Conservation (phyloP, 2,329 filamentous ascomycete genomes). For the Pyrenophora seminiperda region DNA sequence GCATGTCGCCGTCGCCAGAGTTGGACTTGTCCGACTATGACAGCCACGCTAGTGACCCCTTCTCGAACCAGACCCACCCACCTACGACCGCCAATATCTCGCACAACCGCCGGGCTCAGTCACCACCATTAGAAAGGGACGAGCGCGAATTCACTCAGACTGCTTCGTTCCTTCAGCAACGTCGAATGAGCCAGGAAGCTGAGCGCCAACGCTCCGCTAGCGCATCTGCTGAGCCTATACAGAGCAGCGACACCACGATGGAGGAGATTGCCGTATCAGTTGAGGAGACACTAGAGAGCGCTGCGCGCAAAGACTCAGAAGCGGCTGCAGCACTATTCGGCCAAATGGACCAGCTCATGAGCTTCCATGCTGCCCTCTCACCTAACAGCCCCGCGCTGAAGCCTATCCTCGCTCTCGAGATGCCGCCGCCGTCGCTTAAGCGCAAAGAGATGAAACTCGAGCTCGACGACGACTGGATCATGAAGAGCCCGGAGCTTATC, state of each 20-base stretch:
- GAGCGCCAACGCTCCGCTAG: constrained; percentile 50
- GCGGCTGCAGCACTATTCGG: constrained; percentile 57
- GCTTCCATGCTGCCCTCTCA: constrained; percentile 44
- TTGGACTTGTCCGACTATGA: constrained; percentile 92
- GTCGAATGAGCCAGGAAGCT: constrained; percentile 52
- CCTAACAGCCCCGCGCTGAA: constrained; percentile 55
- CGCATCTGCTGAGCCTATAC: constrained; percentile 43
- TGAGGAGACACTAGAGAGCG: constrained; percentile 55
- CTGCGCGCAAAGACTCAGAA: constrained; percentile 57
- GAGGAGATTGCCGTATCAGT: constrained; percentile 45
- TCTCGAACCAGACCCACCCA: constrained; percentile 57
- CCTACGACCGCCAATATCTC: constrained; percentile 51
- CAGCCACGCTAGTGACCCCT: constrained; percentile 65
- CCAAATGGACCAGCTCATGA: constrained; percentile 47
- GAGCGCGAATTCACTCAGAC: constrained; percentile 98
- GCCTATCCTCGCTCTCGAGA: constrained; percentile 44
- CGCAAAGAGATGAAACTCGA: constrained; percentile 42
- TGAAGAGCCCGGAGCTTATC: constrained; percentile 80
- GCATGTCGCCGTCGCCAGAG: constrained; percentile 88
- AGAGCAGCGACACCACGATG: constrained; percentile 40
- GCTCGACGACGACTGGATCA: constrained; percentile 39
- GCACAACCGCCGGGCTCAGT: constrained; percentile 73
- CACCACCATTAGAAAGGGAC: constrained; percentile 88
- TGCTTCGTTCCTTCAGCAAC: constrained; percentile 77
- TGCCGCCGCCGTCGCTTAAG: constrained; percentile 39